Evolutionary conservation across 352 stramenopile genomes (phyloP), one percentile per base, ranked within the genome.

Genomic region (Pythium brachiatum): DNA sequence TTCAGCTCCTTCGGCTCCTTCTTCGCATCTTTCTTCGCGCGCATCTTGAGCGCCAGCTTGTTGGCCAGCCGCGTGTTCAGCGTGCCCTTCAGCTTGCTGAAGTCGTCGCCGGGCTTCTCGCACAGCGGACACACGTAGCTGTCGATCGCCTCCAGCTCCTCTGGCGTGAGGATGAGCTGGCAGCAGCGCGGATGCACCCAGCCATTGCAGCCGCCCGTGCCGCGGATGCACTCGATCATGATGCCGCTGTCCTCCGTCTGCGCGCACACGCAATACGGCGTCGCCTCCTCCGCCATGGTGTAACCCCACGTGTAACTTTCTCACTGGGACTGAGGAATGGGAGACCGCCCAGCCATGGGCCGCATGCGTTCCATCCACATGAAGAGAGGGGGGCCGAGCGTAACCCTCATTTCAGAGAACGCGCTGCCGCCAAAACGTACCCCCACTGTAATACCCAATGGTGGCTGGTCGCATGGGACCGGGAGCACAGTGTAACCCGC

Each of bases 191-290:
- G 90, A 55, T 97, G 90, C 34, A 97, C 92, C 88, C 88, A 97
- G 58, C 90, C 88, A 50, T 96, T 92, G 71, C 90, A 97, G 62
- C 90, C 90, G 54, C 86, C 89, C 20, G 75, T 83, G 65, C 89
- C 89, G 64, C 89, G 86, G 61, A 92, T 96, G 74, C 90, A 97
- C 78, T 96, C 88, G 73, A 97, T 95, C 90, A 97, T 97, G 74
- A 96, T 94, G 29, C 88, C 83, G 67, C 77, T 86, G 64, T 68
- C 84, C n/a, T 95, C 85, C 3, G 73, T 61, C 73, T 94, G 83
- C 60, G 89, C 81, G 53, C 87, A 96, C 39, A 96, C 74, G 78
- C 87, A 96, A 75, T 96, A 96, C 51, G 73, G 71, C 66, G 78
- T 79, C 56, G 70, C 50, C n/a, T 5, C 32, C 27, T 81, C 70